These are phyloP conservation scores for Geotrichum phurueaensis DNA, from an alignment of 1,139 yeast genomes.

Conservation along the genomic window DNA sequence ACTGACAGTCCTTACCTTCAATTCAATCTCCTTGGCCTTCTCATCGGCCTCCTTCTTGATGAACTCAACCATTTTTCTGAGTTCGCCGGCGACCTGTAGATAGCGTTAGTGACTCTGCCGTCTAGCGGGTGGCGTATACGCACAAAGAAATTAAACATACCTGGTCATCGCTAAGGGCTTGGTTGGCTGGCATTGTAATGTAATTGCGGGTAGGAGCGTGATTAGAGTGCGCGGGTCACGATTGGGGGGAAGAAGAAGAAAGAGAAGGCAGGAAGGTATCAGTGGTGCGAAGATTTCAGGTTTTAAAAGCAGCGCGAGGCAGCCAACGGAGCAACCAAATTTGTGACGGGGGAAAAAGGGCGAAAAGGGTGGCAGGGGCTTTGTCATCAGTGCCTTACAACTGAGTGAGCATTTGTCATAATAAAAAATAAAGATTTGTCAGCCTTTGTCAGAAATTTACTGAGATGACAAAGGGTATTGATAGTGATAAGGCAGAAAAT, in stretches of 20 bases:
- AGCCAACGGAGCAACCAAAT: not conserved
- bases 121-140: not conserved
- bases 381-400: too few species aligned
- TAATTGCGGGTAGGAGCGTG: not conserved
- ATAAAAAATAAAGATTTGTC: too few species aligned
- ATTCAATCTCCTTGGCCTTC: slow-evolving; percentile 90
- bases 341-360: too few species aligned
- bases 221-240: not conserved
- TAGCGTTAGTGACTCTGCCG: not conserved
- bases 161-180: slow-evolving; percentile 42
- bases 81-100: slow-evolving; percentile 58
- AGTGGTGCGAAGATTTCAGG: not conserved
- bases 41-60: slow-evolving; percentile 98
- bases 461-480: too few species aligned
- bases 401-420: too few species aligned
- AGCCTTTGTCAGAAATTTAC: too few species aligned
- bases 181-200: slow-evolving; percentile 28
- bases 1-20: slow-evolving; percentile 46
- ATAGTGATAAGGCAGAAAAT: too few species aligned
- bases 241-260: not conserved
- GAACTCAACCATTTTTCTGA: slow-evolving; percentile 96
- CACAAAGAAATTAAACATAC: slow-evolving; percentile 26
- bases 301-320: not conserved
- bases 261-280: not conserved
- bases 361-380: too few species aligned